A percentile compares a stretch with the other conserved stretches of the same genome.
These are phyloP conservation scores for Apiotrichum veenhuisii DNA, from an alignment of 1,284 basidiomycete genomes.

Conservation along the genomic window DNA sequence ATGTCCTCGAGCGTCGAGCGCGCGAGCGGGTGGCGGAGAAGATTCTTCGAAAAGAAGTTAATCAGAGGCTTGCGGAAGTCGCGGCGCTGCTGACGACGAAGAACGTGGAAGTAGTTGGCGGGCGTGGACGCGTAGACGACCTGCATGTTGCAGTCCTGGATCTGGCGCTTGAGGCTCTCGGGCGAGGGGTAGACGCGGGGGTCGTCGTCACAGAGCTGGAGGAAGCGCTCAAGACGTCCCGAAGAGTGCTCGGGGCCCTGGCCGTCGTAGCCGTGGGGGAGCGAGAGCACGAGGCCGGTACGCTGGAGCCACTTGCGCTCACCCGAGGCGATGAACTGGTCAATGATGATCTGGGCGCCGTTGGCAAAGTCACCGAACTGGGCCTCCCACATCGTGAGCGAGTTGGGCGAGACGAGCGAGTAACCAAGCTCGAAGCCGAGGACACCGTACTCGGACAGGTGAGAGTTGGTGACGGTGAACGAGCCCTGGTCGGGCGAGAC, in stretches of 20 bases:
- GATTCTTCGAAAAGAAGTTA: slow-evolving; percentile 91
- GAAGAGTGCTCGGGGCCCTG: slow-evolving; percentile 99
- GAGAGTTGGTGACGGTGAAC: slow-evolving; percentile 96
- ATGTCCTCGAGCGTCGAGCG: slow-evolving; percentile 85
- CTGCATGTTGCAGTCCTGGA: slow-evolving; percentile 99
- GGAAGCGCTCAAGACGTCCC: slow-evolving; percentile 91
- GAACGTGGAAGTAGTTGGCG: slow-evolving; percentile 93
- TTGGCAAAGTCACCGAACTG: slow-evolving; percentile 99
- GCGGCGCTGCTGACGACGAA: slow-evolving; percentile 89
- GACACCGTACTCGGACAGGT: slow-evolving; percentile 89
- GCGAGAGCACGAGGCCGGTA: slow-evolving; percentile 82
- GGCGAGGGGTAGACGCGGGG: slow-evolving; percentile 83
- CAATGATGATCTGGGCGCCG: slow-evolving; percentile 96
- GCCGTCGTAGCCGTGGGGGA: slow-evolving; percentile 98
- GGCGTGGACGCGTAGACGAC: slow-evolving; percentile 94
- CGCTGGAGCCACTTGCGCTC: slow-evolving; percentile 99
- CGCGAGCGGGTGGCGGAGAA: slow-evolving; percentile 88
- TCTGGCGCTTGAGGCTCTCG: slow-evolving; percentile 88
- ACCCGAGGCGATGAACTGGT: slow-evolving; percentile 97
- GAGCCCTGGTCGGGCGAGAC: slow-evolving; percentile 80
- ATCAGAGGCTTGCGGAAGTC: slow-evolving; percentile 96
- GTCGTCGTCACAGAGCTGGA: slow-evolving; percentile 97
- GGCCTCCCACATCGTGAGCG: slow-evolving; percentile 96
- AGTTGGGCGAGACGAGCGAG: slow-evolving; percentile 92
- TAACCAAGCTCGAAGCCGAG: slow-evolving; percentile 99